Percentiles rank a stretch among this genome's conserved stretches.
Evolutionary conservation across 768 basidiomycete species (phyloP).

Genomic region (Amanita pseudoporphyria): DNA sequence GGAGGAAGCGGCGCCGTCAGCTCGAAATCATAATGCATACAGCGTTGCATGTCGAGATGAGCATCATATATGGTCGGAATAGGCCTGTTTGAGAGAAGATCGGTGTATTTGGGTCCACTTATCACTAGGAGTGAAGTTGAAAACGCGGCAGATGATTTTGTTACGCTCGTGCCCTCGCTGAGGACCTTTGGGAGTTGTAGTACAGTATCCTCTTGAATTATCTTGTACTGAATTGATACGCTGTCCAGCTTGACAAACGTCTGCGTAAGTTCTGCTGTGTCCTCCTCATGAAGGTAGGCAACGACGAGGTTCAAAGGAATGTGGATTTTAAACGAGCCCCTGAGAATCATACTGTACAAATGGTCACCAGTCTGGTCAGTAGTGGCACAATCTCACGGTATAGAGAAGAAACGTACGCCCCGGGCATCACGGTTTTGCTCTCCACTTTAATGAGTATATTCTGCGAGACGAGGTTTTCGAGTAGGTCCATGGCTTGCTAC

Average conservation of each 20-base stretch:
- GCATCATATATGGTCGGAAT: not conserved
- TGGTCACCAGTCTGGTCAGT: not conserved
- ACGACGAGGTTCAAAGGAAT: slow-evolving; percentile 1
- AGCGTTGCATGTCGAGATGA: not conserved
- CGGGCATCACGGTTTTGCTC: not conserved
- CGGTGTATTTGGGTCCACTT: not conserved
- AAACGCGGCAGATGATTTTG: not conserved
- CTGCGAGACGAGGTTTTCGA: slow-evolving; percentile 1
- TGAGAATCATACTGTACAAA: not conserved
- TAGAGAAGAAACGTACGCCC: not conserved
- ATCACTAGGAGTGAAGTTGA: not conserved
- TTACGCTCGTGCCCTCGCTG: not conserved
- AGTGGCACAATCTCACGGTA: not conserved
- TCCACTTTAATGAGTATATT: not conserved
- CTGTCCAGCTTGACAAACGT: not conserved
- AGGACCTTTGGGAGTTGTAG: not conserved
- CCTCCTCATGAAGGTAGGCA: not conserved
- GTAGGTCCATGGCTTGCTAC: not conserved
- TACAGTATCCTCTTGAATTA: not conserved
- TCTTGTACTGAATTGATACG: slow-evolving; percentile 1
- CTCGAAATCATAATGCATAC: slow-evolving; percentile 2
- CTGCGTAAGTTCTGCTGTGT: not conserved
- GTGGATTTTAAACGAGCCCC: slow-evolving; percentile 1
- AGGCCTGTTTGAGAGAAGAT: not conserved
- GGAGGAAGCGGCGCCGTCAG: not conserved